Conservation (phyloP, 805 yeast species). For the Vanderwaltozyma yarrowii region DNA sequence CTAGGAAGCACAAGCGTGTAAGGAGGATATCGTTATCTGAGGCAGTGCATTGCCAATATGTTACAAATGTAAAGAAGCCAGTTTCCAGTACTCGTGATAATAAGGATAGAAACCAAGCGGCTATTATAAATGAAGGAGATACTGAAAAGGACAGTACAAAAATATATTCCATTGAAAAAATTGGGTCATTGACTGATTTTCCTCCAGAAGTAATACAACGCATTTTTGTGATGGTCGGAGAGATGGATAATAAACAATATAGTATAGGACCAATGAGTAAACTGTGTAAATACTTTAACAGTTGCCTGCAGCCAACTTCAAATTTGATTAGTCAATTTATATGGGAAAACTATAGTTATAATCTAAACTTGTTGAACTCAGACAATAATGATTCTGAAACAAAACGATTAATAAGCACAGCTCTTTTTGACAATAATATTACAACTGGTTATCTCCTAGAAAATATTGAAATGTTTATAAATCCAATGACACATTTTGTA, state of each 20-base stretch:
- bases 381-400: too few species aligned
- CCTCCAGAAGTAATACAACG: slow-evolving; percentile 11
- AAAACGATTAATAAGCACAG: background rate
- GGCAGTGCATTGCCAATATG: background rate
- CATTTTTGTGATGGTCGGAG: slow-evolving; percentile 6
- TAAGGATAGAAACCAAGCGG: too few species aligned
- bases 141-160: background rate
- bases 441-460: background rate
- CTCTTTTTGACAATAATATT: background rate
- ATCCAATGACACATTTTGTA: background rate
- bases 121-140: too few species aligned
- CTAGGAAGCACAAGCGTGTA: slow-evolving; percentile 11
- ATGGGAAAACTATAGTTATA: slow-evolving; percentile 2
- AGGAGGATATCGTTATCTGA: slow-evolving; percentile 2
- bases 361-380: too few species aligned
- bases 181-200: background rate
- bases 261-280: slow-evolving; percentile 1
- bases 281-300: slow-evolving; percentile 12
- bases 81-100: too few species aligned
- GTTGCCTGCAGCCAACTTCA: slow-evolving; percentile 10
- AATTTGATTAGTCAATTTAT: slow-evolving; percentile 4
- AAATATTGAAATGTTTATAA: background rate
- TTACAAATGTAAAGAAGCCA: background rate
- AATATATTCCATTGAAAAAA: background rate
- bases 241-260: background rate